Conservation (phyloP, 208 protist species). For the Crithidia thermophila region DNA sequence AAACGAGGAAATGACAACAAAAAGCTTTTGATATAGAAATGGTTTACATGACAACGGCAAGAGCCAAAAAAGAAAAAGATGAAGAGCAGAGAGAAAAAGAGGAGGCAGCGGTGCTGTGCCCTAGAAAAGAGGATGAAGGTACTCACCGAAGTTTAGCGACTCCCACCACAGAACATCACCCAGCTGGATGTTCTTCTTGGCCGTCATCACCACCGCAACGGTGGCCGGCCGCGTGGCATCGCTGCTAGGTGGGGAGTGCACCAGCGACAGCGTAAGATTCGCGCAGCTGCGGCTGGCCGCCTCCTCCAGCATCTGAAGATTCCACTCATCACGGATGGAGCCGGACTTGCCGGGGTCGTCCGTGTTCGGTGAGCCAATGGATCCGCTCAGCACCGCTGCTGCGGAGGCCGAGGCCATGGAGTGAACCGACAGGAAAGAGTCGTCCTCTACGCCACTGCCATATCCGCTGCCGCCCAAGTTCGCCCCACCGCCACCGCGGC, state of each 20-base stretch:
- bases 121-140: conserved; percentile 15
- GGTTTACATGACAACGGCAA: too few species aligned
- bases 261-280: conserved; percentile 23
- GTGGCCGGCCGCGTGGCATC: conserved; percentile 2
- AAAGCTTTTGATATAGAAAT: neutral
- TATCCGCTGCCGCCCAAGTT: conserved; percentile 3
- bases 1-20: too few species aligned
- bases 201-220: conserved; percentile 19
- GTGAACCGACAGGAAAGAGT: conserved; percentile 35
- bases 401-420: conserved; percentile 16
- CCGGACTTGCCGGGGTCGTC: neutral
- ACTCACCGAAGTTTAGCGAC: conserved; percentile 21
- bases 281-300: conserved; percentile 19
- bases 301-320: conserved; percentile 32
- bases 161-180: conserved; percentile 34
- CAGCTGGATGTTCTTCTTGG: conserved; percentile 26
- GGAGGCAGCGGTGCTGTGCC: neutral
- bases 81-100: neutral
- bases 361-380: neutral
- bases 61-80: neutral
- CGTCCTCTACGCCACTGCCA: conserved; percentile 11
- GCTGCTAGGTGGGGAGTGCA: conserved; percentile 10
- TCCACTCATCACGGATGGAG: conserved; percentile 14
- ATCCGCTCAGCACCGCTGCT: conserved; percentile 12
- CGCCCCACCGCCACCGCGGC: conserved; percentile 7